Conservation (phyloP, 768 basidiomycete species). For the Porpolomopsis calyptriformis region DNA sequence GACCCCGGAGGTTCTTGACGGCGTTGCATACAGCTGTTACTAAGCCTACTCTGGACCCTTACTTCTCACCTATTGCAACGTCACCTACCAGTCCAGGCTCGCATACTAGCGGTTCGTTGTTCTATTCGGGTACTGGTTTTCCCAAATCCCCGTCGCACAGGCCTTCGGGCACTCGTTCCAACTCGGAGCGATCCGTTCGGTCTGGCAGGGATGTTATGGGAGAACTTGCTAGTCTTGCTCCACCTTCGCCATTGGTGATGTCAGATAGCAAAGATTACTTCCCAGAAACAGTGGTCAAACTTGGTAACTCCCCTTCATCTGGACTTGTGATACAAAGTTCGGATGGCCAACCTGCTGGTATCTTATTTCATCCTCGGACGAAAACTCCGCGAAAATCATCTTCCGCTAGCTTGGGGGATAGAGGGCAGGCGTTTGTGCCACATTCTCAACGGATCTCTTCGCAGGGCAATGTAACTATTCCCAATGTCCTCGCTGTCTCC, state of each 20-base stretch:
- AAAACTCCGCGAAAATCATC: slow-evolving; percentile 28
- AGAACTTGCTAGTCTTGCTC: slow-evolving; percentile 31
- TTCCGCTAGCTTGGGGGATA: slow-evolving; percentile 33
- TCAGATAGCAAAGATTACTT: slow-evolving; percentile 75
- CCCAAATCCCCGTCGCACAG: slow-evolving; percentile 27
- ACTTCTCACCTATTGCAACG: slow-evolving; percentile 90
- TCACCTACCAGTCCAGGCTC: slow-evolving; percentile 73
- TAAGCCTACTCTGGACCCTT: slow-evolving; percentile 81
- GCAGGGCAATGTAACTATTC: slow-evolving; percentile 16
- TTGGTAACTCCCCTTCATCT: slow-evolving; percentile 69
- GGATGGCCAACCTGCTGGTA: slow-evolving; percentile 89
- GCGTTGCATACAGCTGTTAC: slow-evolving; percentile 84
- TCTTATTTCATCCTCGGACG: slow-evolving; percentile 83
- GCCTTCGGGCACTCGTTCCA: slow-evolving; percentile 43
- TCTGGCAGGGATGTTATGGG: slow-evolving; percentile 38
- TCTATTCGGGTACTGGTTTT: slow-evolving; percentile 27
- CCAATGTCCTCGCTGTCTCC: slow-evolving; percentile 23
- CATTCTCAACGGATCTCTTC: slow-evolving; percentile 18
- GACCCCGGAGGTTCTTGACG: slow-evolving; percentile 86
- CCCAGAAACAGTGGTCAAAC: slow-evolving; percentile 51
- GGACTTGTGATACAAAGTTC: slow-evolving; percentile 88
- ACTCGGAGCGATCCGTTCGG: slow-evolving; percentile 51
- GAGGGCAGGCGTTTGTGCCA: slow-evolving; percentile 25
- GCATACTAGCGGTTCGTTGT: slow-evolving; percentile 29
- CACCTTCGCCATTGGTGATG: slow-evolving; percentile 62